phyloP scores from a whole-genome alignment of 2,329 filamentous ascomycete species.

The Pseudogymnoascus sp. region DNA sequence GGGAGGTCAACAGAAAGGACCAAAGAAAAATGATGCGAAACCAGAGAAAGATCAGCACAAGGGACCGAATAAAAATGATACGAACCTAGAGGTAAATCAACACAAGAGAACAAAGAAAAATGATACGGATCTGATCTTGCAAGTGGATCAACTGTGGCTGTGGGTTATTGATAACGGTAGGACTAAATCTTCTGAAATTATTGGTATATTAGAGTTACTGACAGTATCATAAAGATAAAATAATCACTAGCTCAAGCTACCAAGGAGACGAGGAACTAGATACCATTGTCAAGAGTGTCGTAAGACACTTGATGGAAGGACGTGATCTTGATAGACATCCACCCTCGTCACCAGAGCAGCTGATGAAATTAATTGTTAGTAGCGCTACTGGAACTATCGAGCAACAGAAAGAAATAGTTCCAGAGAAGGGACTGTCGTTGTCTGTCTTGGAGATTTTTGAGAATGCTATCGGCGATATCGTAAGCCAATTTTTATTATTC shows the following conservation, averaged over 20 bases:
- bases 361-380: neutral
- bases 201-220: neutral
- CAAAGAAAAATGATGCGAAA: too few relatives aligned
- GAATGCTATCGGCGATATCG: neutral
- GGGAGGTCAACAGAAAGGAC: too few relatives aligned
- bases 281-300: neutral
- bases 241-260: conserved; percentile 5
- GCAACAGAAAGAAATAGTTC: neutral
- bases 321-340: neutral
- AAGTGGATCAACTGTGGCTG: neutral
- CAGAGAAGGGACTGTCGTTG: neutral
- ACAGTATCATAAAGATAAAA: neutral
- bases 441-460: neutral
- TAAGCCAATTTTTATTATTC: neutral
- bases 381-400: neutral
- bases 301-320: neutral
- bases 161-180: neutral
- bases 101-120: neutral
- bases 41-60: neutral
- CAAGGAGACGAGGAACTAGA: neutral
- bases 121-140: neutral
- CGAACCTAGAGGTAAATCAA: neutral
- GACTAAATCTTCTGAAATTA: neutral
- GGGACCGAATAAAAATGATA: too few relatives aligned
- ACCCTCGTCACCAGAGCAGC: neutral